A percentile compares a stretch with the other conserved stretches of the same genome.
phyloP scores from a whole-genome alignment of 179 eudicot species.

The Camellia oleifera region DNA sequence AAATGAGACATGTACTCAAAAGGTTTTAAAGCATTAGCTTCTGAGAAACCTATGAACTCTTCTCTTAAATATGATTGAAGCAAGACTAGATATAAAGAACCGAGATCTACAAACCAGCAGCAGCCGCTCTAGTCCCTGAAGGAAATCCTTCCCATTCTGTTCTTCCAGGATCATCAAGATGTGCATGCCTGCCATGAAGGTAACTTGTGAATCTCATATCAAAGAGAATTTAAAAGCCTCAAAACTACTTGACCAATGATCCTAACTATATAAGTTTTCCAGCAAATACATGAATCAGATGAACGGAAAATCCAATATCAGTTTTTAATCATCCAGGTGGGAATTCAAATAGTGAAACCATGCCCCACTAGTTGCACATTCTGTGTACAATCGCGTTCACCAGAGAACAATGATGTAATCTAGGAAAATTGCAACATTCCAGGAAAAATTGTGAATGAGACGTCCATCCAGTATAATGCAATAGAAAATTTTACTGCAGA shows the following conservation, averaged over 20 bases:
- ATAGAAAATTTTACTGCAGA: neutral
- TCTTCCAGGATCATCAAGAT: constrained; percentile 95
- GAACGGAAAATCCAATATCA: neutral
- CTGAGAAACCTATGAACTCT: neutral
- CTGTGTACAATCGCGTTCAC: neutral
- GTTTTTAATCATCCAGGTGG: too few species aligned
- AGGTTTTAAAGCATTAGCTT: neutral
- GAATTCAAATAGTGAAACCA: neutral
- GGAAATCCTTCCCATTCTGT: constrained; percentile 99
- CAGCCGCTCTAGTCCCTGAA: constrained; percentile 96
- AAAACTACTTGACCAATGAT: neutral
- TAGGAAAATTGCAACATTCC: neutral
- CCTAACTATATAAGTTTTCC: neutral
- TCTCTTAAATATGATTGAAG: neutral
- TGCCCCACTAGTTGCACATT: neutral
- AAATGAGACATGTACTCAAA: too few species aligned
- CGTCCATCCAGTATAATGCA: neutral
- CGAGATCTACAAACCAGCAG: constrained; percentile 64
- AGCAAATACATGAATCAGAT: neutral
- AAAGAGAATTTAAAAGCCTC: neutral
- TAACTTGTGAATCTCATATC: neutral
- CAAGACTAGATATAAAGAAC: constrained; percentile 2
- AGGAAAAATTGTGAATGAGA: neutral
- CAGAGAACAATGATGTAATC: neutral
- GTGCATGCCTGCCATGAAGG: constrained; percentile 64